phyloP scores from a whole-genome alignment of 371 early-diverging fungal genomes.

The Mucor lusitanicus region DNA sequence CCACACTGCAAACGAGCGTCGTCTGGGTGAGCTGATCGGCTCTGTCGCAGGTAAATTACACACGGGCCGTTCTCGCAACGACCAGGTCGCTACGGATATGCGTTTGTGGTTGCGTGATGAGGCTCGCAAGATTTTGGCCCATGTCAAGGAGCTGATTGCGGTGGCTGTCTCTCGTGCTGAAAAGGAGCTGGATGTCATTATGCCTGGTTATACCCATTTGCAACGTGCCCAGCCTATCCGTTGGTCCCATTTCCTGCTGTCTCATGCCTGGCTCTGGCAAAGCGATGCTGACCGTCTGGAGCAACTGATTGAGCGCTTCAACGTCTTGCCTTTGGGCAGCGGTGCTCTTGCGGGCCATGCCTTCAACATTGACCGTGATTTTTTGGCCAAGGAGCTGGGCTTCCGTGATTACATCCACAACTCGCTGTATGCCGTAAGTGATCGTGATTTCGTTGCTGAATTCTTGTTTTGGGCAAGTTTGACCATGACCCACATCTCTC shows the following conservation, averaged over 20 bases:
- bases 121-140: slow-evolving; percentile 56
- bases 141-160: slow-evolving; percentile 76
- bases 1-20: slow-evolving; percentile 97
- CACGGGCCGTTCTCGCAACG: slow-evolving; percentile 94
- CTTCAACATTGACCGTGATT: slow-evolving; percentile 90
- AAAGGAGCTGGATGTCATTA: slow-evolving; percentile 84
- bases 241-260: slow-evolving; percentile 90
- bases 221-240: slow-evolving; percentile 98
- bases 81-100: slow-evolving; percentile 98
- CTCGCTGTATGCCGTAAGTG: slow-evolving; percentile 88
- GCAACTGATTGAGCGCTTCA: slow-evolving; percentile 79
- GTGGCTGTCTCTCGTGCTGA: slow-evolving; percentile 80
- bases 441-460: slow-evolving; percentile 96
- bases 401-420: slow-evolving; percentile 86
- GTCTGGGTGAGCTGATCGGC: slow-evolving; percentile 92
- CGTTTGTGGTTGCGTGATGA: slow-evolving; percentile 92
- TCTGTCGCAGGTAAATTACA: slow-evolving; percentile 94
- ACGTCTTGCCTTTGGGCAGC: slow-evolving; percentile 87
- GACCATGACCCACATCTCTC: slow-evolving; percentile 89
- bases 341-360: slow-evolving; percentile 98
- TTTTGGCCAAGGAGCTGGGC: slow-evolving; percentile 84
- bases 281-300: slow-evolving; percentile 84
- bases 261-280: slow-evolving; percentile 89
- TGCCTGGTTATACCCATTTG: slow-evolving; percentile 98
- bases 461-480: slow-evolving; percentile 89